A percentile compares a stretch with the other conserved stretches of the same genome.
Conservation (phyloP, 2,329 filamentous ascomycete species). For the Colletotrichum filicis region DNA sequence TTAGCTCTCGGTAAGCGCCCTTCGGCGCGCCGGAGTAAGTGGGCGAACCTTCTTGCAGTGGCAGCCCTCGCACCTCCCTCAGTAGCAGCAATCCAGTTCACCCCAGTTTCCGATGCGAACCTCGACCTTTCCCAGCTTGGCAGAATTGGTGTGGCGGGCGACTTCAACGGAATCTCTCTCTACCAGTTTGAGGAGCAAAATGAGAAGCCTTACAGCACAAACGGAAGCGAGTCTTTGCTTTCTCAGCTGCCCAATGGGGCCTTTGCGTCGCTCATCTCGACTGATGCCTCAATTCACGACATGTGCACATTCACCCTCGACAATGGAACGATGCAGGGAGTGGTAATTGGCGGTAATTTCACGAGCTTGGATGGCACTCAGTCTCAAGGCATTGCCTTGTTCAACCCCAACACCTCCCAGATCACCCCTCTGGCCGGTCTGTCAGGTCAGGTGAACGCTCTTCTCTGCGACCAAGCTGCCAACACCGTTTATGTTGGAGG, state of each 20-base stretch:
- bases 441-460: slow-evolving; percentile 81
- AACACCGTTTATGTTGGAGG: slow-evolving; percentile 93
- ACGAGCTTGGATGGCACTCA: slow-evolving; percentile 84
- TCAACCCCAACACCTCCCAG: slow-evolving; percentile 76
- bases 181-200: slow-evolving; percentile 88
- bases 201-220: slow-evolving; percentile 72
- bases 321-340: slow-evolving; percentile 74
- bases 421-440: slow-evolving; percentile 84
- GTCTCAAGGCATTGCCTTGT: slow-evolving; percentile 83
- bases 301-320: slow-evolving; percentile 84
- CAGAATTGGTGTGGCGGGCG: slow-evolving; percentile 84
- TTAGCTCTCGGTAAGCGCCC: slow-evolving; percentile 55
- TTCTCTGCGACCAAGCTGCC: slow-evolving; percentile 83
- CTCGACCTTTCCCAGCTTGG: slow-evolving; percentile 84
- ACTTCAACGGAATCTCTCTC: slow-evolving; percentile 91
- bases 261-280: slow-evolving; percentile 77
- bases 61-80: slow-evolving; percentile 53
- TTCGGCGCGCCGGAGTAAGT: slow-evolving; percentile 50
- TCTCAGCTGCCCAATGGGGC: slow-evolving; percentile 86
- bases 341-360: slow-evolving; percentile 94
- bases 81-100: slow-evolving; percentile 67
- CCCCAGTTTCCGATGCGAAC: slow-evolving; percentile 72
- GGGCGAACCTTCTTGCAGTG: slow-evolving; percentile 52
- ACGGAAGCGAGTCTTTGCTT: slow-evolving; percentile 85
- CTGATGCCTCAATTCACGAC: slow-evolving; percentile 85